Evolutionary conservation across 495 filamentous ascomycete species (phyloP), one percentile per base, ranked within the genome.

Genomic region (Penicillium crystallinum): DNA sequence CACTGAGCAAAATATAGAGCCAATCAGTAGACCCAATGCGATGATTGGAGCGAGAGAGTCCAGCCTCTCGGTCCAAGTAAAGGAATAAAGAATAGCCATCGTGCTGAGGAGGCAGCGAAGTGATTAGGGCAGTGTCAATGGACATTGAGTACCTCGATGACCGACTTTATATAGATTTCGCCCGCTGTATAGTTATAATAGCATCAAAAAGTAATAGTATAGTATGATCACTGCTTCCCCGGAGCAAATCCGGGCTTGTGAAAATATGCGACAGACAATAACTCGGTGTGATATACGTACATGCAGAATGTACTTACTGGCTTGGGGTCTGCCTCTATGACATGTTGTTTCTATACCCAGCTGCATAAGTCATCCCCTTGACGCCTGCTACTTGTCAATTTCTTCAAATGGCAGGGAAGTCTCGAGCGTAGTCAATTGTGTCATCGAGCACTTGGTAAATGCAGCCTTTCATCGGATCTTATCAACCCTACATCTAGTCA

Each of bases 201-300:
- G n/a, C 7, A 25, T 27, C 11, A 27, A 4, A 17, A 17, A 17
- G 22, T 4, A 27, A 22, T 23, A 33, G 33, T 47, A 36, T 46
- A 12, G 4, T 23, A n/a, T 22, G 18, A 1, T 23, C 4, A 30
- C 19, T 19, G 11, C 36, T 33, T 21, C 9, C 29, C 19, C 15
- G 23, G 23, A 38, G 10, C 38, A 29, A 46, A 30, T 29, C 23
- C 27, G 45, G 6, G 23, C 44, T 34, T 21, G 12, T 15, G 30
- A 44, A 44, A 21, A 22, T 18, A 21, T 27, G 33, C 19, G 34
- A 40, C 29, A 23, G 23, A 39, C 2, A 38, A 37, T 40, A 22
- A 33, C 36, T 35, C 12, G 25, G 14, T 49, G 52, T 54, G 52
- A 54, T 45, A 19, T 36, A 27, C 30, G 21, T 43, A 43, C 40